Evolutionary conservation across 1,284 basidiomycete genomes (phyloP), one percentile per base, ranked within the genome.

Genomic region (Leucoagaricus sp.): DNA sequence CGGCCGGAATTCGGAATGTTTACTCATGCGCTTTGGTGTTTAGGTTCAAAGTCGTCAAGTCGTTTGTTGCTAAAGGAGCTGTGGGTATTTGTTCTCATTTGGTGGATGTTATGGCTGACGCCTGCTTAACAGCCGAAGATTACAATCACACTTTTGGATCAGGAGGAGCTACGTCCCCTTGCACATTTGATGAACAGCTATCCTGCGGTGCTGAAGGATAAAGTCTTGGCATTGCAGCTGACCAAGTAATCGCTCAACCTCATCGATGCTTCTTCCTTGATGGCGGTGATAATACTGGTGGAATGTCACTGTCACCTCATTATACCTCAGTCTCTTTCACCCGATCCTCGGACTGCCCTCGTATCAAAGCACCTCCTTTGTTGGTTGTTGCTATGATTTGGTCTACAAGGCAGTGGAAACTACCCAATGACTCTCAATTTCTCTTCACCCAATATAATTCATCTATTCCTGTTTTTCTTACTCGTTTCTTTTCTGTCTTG

Each of bases 141-240:
- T 60, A 93, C 93, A 1, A 93, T 96, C 63, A 76, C 83, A 1
- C 78, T 96, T 9, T 75, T 96, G 55, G 92, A 95, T 64, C 81
- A 87, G 62, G 93, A 94, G 58, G 93, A 96, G 65, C 78, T 96
- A 23, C 82, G 90, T 31, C 76, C 91, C 1, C 79, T 95, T 38
- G 89, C 91, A 8, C 90, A 94, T 67, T 77, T 96, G 52, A 91
- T 93, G 89, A 91, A 93, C 69, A 89, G 88, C 67, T 94, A 93
- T 68, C 89, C 92, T 6, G 75, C 83, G 1, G 81, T 93, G 2
- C 75, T 95, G 59, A 91, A 87, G 73, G 90, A 92, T 69, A 93
- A 92, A 71, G 86, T 73, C 6, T 55, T 72, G 8, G 25, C 31
- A 17, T 38, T 57, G 21, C 38, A 45, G 19, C 17, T 57, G 26